Evolutionary conservation across 225 moss, liverwort and hornwort genomes (phyloP).

Genomic region (Pleurozium schreberi): DNA sequence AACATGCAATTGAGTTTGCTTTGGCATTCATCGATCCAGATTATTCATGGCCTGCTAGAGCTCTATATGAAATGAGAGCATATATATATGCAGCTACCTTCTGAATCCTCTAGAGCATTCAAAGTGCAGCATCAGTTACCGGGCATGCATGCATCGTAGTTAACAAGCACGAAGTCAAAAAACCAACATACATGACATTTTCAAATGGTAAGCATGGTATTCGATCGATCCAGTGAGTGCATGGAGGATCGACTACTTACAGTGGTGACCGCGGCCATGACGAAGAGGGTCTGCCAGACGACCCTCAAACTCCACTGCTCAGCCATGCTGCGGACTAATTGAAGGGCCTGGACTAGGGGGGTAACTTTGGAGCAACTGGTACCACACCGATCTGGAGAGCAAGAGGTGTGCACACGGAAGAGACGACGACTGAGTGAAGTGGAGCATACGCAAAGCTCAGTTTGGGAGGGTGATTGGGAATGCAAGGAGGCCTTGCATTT

Average conservation of each 20-base stretch:
- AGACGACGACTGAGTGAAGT: not conserved
- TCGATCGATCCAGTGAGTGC: not conserved
- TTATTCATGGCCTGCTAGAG: not conserved
- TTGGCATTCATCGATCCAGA: not conserved
- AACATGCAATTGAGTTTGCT: not conserved
- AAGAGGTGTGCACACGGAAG: not conserved
- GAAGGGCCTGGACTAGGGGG: not conserved
- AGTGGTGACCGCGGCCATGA: not conserved
- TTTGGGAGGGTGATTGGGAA: not conserved
- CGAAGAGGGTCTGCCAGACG: no score
- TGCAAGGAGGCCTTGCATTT: not conserved
- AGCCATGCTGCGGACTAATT: not conserved
- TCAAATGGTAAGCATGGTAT: not conserved
- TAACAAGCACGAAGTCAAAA: not conserved
- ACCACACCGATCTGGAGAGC: not conserved
- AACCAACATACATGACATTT: no score
- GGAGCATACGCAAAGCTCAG: not conserved
- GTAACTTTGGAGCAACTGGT: no score
- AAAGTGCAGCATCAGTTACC: not conserved
- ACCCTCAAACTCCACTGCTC: not conserved
- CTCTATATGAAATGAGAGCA: not conserved
- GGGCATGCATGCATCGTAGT: not conserved
- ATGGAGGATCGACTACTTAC: not conserved
- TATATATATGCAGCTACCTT: not conserved
- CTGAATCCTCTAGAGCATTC: not conserved